A percentile compares a stretch with the other conserved stretches of the same genome.
phyloP scores from a whole-genome alignment of 2,329 filamentous ascomycete genomes.

The Shiraia sp. region DNA sequence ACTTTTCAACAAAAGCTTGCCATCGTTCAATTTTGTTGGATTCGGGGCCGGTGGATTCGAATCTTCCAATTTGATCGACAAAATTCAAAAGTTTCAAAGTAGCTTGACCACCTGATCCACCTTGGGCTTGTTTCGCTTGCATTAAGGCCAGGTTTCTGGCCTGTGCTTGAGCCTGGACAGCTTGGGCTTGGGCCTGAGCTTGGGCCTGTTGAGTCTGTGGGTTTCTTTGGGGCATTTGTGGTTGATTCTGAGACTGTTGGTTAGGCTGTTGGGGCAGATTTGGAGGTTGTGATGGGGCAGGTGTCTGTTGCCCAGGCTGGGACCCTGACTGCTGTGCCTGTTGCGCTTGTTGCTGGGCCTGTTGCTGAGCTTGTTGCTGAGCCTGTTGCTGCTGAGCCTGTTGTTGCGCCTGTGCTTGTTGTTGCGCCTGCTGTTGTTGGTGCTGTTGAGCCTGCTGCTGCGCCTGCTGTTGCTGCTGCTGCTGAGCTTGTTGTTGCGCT shows the following conservation, averaged over 20 bases:
- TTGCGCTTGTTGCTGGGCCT: slow-evolving; percentile 31
- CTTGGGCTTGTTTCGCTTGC: slow-evolving; percentile 31
- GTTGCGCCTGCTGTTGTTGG: no score
- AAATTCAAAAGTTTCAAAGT: slow-evolving; percentile 60
- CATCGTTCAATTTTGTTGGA: slow-evolving; percentile 73
- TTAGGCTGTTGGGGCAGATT: slow-evolving; percentile 34
- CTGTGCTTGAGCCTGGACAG: slow-evolving; percentile 24
- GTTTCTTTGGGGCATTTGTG: slow-evolving; percentile 41
- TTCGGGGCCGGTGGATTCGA: slow-evolving; percentile 47
- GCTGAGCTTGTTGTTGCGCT: no score
- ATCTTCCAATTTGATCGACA: slow-evolving; percentile 59
- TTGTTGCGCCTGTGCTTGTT: no score
- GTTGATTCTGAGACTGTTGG: slow-evolving; percentile 37
- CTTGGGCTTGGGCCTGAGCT: slow-evolving; percentile 30
- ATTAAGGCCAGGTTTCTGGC: slow-evolving; percentile 37
- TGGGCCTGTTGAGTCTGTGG: slow-evolving; percentile 47
- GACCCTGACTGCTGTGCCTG: slow-evolving; percentile 42
- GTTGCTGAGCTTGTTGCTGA: slow-evolving; percentile 35
- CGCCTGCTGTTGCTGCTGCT: no score
- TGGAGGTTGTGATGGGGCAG: slow-evolving; percentile 40
- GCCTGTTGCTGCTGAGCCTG: slow-evolving; percentile 39
- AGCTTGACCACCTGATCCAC: slow-evolving; percentile 37
- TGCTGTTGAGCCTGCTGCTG: no score
- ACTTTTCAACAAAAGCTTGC: slow-evolving; percentile 76
- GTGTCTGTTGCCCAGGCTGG: slow-evolving; percentile 51